These are phyloP conservation scores for Monosporascus sp. DNA, from an alignment of 2,329 filamentous ascomycete genomes.

Conservation along the genomic window DNA sequence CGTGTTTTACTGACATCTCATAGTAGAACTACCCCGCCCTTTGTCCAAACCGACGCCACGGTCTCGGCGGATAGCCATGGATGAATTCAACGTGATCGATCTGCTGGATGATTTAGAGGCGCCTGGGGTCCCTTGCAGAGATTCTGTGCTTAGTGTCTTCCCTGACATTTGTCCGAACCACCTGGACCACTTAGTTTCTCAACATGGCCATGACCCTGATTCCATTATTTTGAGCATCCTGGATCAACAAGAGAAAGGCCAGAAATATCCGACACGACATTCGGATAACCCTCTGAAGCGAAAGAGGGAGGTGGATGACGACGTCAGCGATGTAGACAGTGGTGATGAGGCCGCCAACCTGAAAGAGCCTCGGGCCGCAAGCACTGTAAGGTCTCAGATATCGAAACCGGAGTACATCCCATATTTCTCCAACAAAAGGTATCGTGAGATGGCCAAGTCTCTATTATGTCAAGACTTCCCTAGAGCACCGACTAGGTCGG, in stretches of 20 bases:
- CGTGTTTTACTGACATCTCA: background rate
- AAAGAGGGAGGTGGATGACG: conserved; percentile 30
- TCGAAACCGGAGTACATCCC: conserved; percentile 4
- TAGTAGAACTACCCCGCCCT: background rate
- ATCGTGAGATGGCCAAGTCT: conserved; percentile 13
- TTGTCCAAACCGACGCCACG: background rate
- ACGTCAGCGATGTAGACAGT: conserved; percentile 12
- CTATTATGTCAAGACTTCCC: conserved; percentile 34
- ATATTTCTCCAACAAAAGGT: conserved; percentile 4
- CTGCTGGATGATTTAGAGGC: background rate
- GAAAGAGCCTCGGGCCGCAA: conserved; percentile 1
- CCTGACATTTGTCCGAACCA: conserved; percentile 41
- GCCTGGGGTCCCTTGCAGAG: conserved; percentile 19
- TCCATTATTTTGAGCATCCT: conserved; percentile 34
- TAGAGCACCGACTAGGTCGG: conserved; percentile 18
- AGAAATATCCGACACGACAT: conserved; percentile 30
- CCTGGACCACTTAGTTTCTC: conserved; percentile 23
- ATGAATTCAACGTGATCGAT: background rate
- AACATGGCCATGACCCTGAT: conserved; percentile 24
- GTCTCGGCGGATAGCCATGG: background rate
- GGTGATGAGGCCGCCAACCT: conserved; percentile 5
- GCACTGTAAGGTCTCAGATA: conserved; percentile 13
- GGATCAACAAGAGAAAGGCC: conserved; percentile 33
- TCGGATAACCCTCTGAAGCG: conserved; percentile 31
- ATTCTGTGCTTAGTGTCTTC: conserved; percentile 32